Evolutionary conservation across 768 basidiomycete species (phyloP).

Genomic region (Exidia glandulosa): DNA sequence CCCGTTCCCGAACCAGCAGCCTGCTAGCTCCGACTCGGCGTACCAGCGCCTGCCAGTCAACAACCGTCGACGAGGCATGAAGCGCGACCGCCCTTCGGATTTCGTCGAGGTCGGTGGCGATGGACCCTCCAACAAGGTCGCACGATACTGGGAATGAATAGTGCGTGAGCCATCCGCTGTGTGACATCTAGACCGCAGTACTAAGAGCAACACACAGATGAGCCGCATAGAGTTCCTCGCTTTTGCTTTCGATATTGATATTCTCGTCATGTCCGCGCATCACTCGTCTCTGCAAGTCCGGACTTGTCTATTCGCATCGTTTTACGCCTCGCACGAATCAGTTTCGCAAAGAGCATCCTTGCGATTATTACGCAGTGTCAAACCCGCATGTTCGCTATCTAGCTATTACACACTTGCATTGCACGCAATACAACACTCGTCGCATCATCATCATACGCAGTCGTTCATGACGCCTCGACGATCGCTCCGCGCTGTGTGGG

Average conservation of each 20-base stretch:
- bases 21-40: conserved; percentile 65
- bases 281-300: no score
- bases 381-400: background rate
- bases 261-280: no score
- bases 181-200: no score
- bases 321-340: no score
- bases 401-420: background rate
- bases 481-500: background rate
- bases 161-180: background rate
- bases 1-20: conserved; percentile 53
- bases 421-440: background rate
- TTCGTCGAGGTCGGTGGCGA: conserved; percentile 55
- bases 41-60: conserved; percentile 79
- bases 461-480: background rate
- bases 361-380: background rate
- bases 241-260: no score
- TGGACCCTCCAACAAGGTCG: conserved; percentile 47
- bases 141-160: conserved; percentile 65
- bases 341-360: no score
- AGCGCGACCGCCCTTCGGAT: conserved; percentile 75
- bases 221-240: no score
- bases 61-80: conserved; percentile 63
- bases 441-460: background rate
- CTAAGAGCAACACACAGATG: no score
- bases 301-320: no score